Evolutionary conservation across 257 asterid species (phyloP).

Genomic region (Rauvolfia tetraphylla): DNA sequence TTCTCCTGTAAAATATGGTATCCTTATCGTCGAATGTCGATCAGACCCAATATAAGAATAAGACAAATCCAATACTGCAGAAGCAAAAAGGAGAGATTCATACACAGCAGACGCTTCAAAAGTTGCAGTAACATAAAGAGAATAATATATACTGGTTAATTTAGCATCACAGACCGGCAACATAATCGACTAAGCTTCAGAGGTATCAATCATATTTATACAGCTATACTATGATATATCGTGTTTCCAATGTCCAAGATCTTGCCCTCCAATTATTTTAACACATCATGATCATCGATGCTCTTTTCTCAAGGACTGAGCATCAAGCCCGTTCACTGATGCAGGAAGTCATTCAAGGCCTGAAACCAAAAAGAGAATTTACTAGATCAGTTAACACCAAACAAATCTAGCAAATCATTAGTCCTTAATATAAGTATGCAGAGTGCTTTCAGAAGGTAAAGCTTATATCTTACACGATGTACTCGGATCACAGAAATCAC

Average conservation of each 20-base stretch:
- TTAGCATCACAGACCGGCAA: neutral
- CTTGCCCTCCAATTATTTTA: constrained; percentile 10
- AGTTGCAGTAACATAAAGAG: neutral
- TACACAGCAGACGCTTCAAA: neutral
- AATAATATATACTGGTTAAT: neutral
- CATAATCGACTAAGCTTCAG: neutral
- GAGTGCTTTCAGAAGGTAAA: too few relatives aligned
- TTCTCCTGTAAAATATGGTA: too few relatives aligned
- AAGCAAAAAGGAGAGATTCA: neutral
- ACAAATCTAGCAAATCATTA: neutral
- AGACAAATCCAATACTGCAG: neutral
- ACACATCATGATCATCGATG: neutral
- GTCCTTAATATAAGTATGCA: neutral
- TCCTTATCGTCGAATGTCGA: too few relatives aligned
- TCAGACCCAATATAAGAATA: neutral
- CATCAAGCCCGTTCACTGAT: constrained; percentile 2
- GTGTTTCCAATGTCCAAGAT: constrained; percentile 16
- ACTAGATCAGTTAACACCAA: neutral
- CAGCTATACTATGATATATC: constrained; percentile 4
- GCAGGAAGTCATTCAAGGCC: constrained; percentile 6
- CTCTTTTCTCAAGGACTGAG: neutral
- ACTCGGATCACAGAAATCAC: too few relatives aligned
- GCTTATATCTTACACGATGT: too few relatives aligned
- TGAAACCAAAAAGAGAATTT: constrained; percentile 4
- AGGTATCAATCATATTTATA: neutral